phyloP scores from a whole-genome alignment of 164 flowering plant genomes.

The Tetrastigma voinierianum region DNA sequence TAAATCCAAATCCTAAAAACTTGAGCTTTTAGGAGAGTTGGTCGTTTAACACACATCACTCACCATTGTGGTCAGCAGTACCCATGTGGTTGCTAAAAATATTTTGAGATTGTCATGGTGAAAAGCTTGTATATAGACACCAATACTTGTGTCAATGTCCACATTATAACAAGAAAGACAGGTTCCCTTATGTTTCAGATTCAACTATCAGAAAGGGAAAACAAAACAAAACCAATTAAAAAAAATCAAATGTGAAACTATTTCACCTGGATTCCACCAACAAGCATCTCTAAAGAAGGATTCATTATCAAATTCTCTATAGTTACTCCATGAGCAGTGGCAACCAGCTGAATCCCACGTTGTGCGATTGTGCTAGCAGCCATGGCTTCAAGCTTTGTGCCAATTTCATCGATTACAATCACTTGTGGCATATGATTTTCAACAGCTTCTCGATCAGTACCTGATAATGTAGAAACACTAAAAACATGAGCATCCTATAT shows the following conservation, averaged over 20 bases:
- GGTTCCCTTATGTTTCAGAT: no score
- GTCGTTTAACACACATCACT: no score
- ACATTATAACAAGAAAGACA: no score
- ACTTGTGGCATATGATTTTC: slow-evolving; percentile 99
- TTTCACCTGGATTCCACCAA: slow-evolving; percentile 88
- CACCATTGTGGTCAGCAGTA: no score
- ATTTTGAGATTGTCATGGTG: no score
- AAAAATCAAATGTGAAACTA: neutral
- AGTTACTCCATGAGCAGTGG: slow-evolving; percentile 96
- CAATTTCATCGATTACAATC: slow-evolving; percentile 95
- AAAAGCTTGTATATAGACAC: no score
- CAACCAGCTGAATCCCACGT: slow-evolving; percentile 96
- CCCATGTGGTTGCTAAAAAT: no score
- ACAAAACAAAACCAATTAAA: no score
- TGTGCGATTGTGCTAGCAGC: slow-evolving; percentile 98
- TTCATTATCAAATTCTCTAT: slow-evolving; percentile 85
- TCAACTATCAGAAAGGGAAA: no score
- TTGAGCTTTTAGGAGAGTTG: no score
- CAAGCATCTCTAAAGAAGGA: slow-evolving; percentile 92
- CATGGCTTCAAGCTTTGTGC: slow-evolving; percentile 95
- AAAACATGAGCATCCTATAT: neutral
- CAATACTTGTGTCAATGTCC: no score
- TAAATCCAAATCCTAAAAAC: no score
- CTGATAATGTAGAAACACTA: slow-evolving; percentile 32
- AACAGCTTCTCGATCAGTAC: slow-evolving; percentile 93